Conservation (phyloP, 192 early-diverging fungal genomes). For the Entomortierella parvispora region DNA sequence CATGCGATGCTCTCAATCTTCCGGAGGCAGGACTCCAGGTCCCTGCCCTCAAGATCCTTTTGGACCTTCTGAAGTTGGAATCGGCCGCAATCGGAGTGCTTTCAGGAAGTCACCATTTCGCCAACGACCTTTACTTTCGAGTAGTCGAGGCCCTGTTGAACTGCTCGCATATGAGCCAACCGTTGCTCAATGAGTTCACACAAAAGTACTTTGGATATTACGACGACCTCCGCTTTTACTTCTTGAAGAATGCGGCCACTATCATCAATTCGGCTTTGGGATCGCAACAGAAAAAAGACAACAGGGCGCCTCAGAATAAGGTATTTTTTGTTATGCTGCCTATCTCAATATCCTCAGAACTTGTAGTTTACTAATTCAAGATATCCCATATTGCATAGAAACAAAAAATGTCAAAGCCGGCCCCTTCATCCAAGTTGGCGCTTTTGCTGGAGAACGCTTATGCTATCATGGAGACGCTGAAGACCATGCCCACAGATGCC, state of each 20-base stretch:
- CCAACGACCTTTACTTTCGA: constrained; percentile 71
- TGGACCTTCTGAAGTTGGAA: constrained; percentile 77
- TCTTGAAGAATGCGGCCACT: constrained; percentile 72
- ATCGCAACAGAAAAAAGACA: constrained; percentile 21
- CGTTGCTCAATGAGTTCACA: constrained; percentile 68
- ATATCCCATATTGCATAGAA: constrained; percentile 33
- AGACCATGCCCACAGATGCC: constrained; percentile 65
- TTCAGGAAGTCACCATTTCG: constrained; percentile 67
- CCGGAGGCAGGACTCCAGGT: constrained; percentile 80
- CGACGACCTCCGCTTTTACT: constrained; percentile 89
- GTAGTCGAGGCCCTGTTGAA: constrained; percentile 67
- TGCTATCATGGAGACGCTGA: constrained; percentile 65
- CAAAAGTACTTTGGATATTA: constrained; percentile 80
- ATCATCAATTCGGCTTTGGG: constrained; percentile 46
- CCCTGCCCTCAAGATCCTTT: constrained; percentile 75
- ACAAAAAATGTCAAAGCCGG: constrained; percentile 23
- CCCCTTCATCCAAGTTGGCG: constrained; percentile 44
- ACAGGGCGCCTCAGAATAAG: constrained; percentile 12
- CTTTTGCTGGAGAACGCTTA: constrained; percentile 68
- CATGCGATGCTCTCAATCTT: constrained; percentile 62
- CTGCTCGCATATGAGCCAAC: constrained; percentile 67
- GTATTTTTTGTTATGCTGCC: constrained; percentile 1
- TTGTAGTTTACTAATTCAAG: too few species aligned
- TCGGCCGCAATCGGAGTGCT: constrained; percentile 51
- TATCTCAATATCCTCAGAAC: too few species aligned